Percentiles rank a stretch among this genome's conserved stretches.
Conservation (phyloP, 495 filamentous ascomycete genomes). For the Neurospora sp. region DNA sequence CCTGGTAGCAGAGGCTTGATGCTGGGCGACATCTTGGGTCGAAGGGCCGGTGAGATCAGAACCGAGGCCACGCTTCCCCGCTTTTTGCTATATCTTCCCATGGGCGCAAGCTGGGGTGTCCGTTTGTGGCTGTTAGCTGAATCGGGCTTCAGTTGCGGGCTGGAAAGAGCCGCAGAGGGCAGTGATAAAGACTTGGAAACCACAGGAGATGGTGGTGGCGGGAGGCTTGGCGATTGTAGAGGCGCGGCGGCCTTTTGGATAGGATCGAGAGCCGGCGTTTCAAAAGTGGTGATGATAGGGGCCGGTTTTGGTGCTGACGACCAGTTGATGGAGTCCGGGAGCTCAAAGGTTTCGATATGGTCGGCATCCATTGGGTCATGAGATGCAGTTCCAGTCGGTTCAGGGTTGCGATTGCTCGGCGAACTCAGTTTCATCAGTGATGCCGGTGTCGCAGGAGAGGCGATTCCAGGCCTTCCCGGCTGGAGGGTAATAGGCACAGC, state of each 20-base stretch:
- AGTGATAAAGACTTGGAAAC: conserved; percentile 30
- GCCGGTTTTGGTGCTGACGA: conserved; percentile 27
- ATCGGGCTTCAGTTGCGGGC: conserved; percentile 40
- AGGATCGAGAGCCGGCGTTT: conserved; percentile 17
- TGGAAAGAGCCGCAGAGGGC: conserved; percentile 36
- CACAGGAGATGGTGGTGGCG: conserved; percentile 37
- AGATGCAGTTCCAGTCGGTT: conserved; percentile 17
- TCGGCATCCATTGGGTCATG: conserved; percentile 40
- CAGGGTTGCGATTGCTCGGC: conserved; percentile 27
- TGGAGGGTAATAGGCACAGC: conserved; percentile 10
- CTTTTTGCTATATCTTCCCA: conserved; percentile 46
- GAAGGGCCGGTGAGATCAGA: conserved; percentile 67
- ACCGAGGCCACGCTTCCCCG: conserved; percentile 65
- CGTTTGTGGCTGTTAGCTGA: conserved; percentile 27
- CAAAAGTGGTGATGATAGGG: conserved; percentile 35
- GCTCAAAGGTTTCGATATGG: conserved; percentile 54
- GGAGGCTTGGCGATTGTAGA: conserved; percentile 28
- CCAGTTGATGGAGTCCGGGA: conserved; percentile 54
- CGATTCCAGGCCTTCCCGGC: conserved; percentile 20
- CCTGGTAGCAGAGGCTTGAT: conserved; percentile 87
- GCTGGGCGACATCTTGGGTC: conserved; percentile 88
- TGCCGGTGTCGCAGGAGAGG: conserved; percentile 66
- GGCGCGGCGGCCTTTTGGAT: not conserved
- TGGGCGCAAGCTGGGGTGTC: conserved; percentile 35
- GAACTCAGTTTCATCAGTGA: conserved; percentile 63